phyloP scores from a whole-genome alignment of 495 filamentous ascomycete species.

The Pseudevernia furfuracea region DNA sequence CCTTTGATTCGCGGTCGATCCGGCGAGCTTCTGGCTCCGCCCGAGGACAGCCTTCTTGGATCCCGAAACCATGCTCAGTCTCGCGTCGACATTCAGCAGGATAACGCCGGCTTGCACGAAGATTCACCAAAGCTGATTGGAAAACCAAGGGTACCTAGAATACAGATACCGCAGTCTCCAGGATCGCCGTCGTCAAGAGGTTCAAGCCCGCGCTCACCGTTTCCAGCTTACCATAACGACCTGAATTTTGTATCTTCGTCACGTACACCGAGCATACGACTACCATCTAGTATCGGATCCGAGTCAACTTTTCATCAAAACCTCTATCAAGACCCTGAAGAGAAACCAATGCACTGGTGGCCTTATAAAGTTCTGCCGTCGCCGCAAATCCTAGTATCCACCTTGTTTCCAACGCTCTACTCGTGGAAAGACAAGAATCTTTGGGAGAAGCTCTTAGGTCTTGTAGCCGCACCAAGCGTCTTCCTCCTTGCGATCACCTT shows the following conservation, averaged over 20 bases:
- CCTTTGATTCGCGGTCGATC: slow-evolving; percentile 13
- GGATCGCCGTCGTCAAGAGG: slow-evolving; percentile 21
- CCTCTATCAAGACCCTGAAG: slow-evolving; percentile 24
- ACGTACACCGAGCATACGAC: slow-evolving; percentile 46
- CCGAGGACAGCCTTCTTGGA: slow-evolving; percentile 12
- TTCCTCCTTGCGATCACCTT: slow-evolving; percentile 85
- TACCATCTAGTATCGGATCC: slow-evolving; percentile 46
- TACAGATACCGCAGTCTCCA: slow-evolving; percentile 19
- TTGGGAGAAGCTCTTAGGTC: slow-evolving; percentile 68
- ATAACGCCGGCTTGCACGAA: slow-evolving; percentile 1
- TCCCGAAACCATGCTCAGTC: slow-evolving; percentile 7
- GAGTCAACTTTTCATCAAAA: slow-evolving; percentile 32
- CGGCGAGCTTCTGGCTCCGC: slow-evolving; percentile 23
- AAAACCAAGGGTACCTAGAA: slow-evolving; percentile 19
- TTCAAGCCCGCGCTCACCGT: slow-evolving; percentile 39
- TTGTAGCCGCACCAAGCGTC: slow-evolving; percentile 79
- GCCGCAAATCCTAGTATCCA: slow-evolving; percentile 59
- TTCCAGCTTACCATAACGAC: slow-evolving; percentile 46
- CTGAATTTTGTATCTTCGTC: slow-evolving; percentile 36
- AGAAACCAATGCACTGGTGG: slow-evolving; percentile 55
- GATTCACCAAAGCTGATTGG: slow-evolving; percentile 9
- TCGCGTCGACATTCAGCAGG: slow-evolving; percentile 1
- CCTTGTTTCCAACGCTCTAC: slow-evolving; percentile 82
- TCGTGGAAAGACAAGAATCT: slow-evolving; percentile 67
- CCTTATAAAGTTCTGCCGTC: slow-evolving; percentile 62